Evolutionary conservation across 1,139 yeast species (phyloP).

Genomic region (Suhomyces bribrorum): DNA sequence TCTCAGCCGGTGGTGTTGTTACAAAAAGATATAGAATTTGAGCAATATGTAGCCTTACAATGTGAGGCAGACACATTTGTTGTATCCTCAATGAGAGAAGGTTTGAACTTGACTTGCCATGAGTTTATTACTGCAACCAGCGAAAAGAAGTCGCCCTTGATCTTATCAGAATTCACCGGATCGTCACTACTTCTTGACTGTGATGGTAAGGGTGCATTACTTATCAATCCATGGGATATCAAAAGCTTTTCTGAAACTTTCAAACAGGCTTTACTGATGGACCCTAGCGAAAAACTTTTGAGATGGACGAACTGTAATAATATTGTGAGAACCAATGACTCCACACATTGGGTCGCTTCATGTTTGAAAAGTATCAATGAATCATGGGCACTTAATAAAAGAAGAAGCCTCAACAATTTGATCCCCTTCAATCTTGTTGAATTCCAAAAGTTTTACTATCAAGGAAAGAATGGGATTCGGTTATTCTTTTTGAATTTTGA

Average conservation of each 20-base stretch:
- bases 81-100: constrained; percentile 92
- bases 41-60: constrained; percentile 83
- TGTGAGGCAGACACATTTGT: constrained; percentile 85
- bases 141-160: constrained; percentile 74
- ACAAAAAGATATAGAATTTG: constrained; percentile 85
- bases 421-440: constrained; percentile 29
- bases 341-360: constrained; percentile 69
- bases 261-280: constrained; percentile 63
- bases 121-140: constrained; percentile 82
- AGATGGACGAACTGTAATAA: constrained; percentile 66
- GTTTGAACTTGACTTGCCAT: constrained; percentile 94
- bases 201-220: constrained; percentile 62
- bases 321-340: constrained; percentile 65
- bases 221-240: constrained; percentile 91
- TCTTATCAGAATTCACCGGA: constrained; percentile 92
- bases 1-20: constrained; percentile 84
- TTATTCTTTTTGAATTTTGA: constrained; percentile 60
- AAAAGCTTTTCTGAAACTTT: constrained; percentile 65
- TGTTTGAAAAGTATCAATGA: constrained; percentile 57
- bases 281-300: constrained; percentile 51
- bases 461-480: constrained; percentile 37
- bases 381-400: constrained; percentile 63
- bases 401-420: constrained; percentile 27
- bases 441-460: constrained; percentile 40
- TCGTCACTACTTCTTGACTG: constrained; percentile 70